Conservation (phyloP, 2,329 filamentous ascomycete genomes). For the Onygenales sp. region DNA sequence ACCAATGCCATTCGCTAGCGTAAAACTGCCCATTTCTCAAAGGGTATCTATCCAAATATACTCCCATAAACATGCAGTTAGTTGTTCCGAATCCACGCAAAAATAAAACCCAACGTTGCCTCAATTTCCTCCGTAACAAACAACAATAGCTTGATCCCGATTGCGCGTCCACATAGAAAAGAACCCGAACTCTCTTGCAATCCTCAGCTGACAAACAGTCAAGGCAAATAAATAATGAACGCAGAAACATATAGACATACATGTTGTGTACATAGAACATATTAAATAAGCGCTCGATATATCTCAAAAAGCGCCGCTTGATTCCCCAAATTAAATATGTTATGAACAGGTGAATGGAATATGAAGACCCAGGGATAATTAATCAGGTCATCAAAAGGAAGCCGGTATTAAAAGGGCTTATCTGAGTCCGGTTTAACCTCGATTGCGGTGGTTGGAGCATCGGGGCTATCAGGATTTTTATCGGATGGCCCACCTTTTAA, state of each 20-base stretch:
- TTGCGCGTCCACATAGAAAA: background rate
- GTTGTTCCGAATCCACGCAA: background rate
- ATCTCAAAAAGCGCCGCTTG: background rate
- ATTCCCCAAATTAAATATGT: background rate
- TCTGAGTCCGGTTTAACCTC: slow-evolving; percentile 1
- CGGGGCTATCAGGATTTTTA: background rate
- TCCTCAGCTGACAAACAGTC: background rate
- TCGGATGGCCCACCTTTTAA: background rate
- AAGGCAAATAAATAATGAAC: background rate
- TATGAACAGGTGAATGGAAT: background rate
- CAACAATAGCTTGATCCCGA: background rate
- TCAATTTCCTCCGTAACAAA: background rate
- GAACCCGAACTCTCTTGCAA: background rate
- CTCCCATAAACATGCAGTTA: background rate
- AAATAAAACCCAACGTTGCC: background rate
- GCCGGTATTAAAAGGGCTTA: background rate
- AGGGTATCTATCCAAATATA: slow-evolving; percentile 2
- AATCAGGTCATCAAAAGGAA: background rate
- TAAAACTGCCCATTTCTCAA: background rate
- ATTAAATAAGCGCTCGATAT: background rate
- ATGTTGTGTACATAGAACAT: background rate
- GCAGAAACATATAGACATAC: background rate
- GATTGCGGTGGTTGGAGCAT: slow-evolving; percentile 1
- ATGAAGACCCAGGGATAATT: background rate
- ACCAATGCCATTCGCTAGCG: too few relatives aligned